Evolutionary conservation across 176 grass and related monocot species (phyloP), one percentile per base, ranked within the genome.

Genomic region (Ampelocalamus luodianensis): DNA sequence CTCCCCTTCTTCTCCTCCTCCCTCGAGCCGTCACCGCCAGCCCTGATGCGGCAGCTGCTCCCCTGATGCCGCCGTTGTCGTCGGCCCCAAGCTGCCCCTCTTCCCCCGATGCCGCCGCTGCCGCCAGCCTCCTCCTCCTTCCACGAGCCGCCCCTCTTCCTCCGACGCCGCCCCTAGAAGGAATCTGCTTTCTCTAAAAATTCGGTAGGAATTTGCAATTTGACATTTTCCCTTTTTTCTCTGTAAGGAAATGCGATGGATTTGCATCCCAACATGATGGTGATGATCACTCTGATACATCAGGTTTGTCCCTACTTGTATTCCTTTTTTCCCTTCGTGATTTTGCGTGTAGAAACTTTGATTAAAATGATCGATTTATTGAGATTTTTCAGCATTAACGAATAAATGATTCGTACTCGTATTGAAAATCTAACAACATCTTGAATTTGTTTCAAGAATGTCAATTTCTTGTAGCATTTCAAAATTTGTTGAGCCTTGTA

Each of bases 241-340:
- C 9, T 68, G 11, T 53, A 74, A 87, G 89, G 68, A 79, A 44
- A 16, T 83, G 89, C 12, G 67, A 69, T 62, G 85, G 43, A 75
- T 83, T 68, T 46, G 75, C 17, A 22, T 37, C 85, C n/a, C 65
- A 58, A 1, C 68, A 29, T 8, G 83, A 20, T 60, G 79, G 27
- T 8, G 83, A 79, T 83, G 59, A 79, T 15, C 80, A 67, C 1
- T 83, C 54, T 0, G 80, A 87, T 83, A 16, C 74, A 66, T 83
- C 89, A 90, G 84, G 89, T 90, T 75, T 24, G 67, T 20, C 32
- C 26, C 20, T 51, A 10, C 8, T 46, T 0, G 0, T 71, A 39
- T 9, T 51, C 3, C 2, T 49, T 18, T 16, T 4, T 5, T n/a
- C 17, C 17, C 18, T 49, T 60, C 3, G 8, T 24, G 23, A 27